phyloP scores from a whole-genome alignment of 2,329 filamentous ascomycete species.

The Purpureocillium takamizusanense region DNA sequence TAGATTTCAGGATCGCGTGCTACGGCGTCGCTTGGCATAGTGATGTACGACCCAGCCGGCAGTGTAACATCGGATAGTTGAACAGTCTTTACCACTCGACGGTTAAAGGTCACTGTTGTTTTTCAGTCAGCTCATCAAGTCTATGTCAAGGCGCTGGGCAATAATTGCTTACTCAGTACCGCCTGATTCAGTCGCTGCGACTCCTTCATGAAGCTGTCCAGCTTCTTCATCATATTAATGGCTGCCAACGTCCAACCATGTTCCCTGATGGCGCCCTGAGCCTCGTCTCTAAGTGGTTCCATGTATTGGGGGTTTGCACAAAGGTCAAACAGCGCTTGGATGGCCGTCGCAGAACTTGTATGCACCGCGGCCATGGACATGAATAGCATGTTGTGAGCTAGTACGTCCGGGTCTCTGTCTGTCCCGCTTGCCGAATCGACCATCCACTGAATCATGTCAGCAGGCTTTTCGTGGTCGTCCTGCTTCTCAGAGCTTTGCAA shows the following conservation, averaged over 20 bases:
- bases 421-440: too few species aligned
- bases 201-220: constrained; percentile 14
- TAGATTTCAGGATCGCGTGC: constrained; percentile 22
- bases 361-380: constrained; percentile 4
- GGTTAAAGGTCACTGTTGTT: constrained; percentile 25
- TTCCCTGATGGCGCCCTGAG: constrained; percentile 5
- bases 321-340: constrained; percentile 4
- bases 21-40: constrained; percentile 23
- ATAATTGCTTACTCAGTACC: constrained; percentile 7
- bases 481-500: too few species aligned
- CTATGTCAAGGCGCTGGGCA: too few species aligned
- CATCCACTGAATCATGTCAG: too few species aligned
- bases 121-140: constrained; percentile 19
- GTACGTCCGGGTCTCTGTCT: too few species aligned
- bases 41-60: constrained; percentile 23
- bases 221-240: constrained; percentile 3
- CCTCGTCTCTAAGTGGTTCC: constrained; percentile 3
- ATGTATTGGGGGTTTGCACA: constrained; percentile 3
- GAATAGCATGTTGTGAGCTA: neutral
- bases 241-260: constrained; percentile 1
- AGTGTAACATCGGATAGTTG: constrained; percentile 24
- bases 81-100: constrained; percentile 25
- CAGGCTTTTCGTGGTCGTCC: too few species aligned
- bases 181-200: constrained; percentile 12
- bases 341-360: neutral